A percentile compares a stretch with the other conserved stretches of the same genome.
Evolutionary conservation across 495 filamentous ascomycete genomes (phyloP).

Genomic region (Talaromyces ruber): DNA sequence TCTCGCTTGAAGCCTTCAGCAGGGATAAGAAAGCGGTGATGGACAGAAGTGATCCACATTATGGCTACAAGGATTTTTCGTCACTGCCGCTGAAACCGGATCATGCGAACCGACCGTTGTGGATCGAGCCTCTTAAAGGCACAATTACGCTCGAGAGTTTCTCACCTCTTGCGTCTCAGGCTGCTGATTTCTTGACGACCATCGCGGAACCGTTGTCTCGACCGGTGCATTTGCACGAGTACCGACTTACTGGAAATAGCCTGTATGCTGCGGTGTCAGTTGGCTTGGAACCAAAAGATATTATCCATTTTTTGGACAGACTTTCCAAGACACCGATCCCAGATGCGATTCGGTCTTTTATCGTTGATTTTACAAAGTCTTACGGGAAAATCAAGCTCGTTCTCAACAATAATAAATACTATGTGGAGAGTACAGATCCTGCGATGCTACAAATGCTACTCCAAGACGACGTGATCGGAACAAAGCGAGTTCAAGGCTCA

Average conservation of each 20-base stretch:
- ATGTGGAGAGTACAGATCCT: conserved; percentile 83
- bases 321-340: conserved; percentile 83
- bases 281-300: conserved; percentile 77
- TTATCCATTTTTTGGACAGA: conserved; percentile 77
- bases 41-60: conserved; percentile 41
- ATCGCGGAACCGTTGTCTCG: conserved; percentile 90
- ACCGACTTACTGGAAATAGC: conserved; percentile 82
- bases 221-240: conserved; percentile 85
- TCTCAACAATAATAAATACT: conserved; percentile 87
- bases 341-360: conserved; percentile 66
- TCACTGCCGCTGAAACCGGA: conserved; percentile 76
- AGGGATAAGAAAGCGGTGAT: conserved; percentile 24
- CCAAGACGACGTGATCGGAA: conserved; percentile 60
- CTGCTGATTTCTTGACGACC: conserved; percentile 90
- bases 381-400: conserved; percentile 96
- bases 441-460: conserved; percentile 76
- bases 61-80: conserved; percentile 70
- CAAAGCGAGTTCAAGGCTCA: conserved; percentile 51
- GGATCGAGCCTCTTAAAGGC: conserved; percentile 78
- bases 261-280: conserved; percentile 93
- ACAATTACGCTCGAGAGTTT: conserved; percentile 95
- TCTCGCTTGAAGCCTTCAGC: conserved; percentile 47
- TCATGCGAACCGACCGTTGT: conserved; percentile 80
- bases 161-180: conserved; percentile 71
- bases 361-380: conserved; percentile 73